Percentiles rank a stretch among this genome's conserved stretches.
Conservation (phyloP, 768 basidiomycete species). For the Leccinellum rugosiceps region DNA sequence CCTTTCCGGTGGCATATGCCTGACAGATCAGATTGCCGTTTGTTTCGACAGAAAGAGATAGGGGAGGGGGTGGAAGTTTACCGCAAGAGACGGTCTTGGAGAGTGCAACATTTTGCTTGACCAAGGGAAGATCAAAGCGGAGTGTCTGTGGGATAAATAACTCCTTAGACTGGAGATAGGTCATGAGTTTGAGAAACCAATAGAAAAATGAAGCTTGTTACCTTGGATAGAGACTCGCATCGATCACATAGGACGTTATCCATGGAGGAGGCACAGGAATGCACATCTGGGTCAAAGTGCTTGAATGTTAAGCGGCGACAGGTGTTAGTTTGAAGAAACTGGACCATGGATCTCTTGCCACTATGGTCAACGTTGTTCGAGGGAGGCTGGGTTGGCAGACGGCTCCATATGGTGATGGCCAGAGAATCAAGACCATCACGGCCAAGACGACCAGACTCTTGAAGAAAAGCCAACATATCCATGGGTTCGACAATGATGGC, state of each 20-base stretch:
- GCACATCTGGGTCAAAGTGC: background rate
- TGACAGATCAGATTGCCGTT: background rate
- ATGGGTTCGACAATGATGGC: background rate
- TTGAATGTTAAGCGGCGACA: background rate
- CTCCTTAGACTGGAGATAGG: background rate
- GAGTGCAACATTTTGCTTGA: background rate
- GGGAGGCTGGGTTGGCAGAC: rapidly evolving
- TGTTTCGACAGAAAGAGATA: background rate
- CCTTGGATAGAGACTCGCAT: background rate
- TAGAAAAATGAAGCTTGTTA: background rate
- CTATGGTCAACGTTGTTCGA: background rate
- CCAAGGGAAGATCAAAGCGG: background rate
- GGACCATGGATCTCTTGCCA: background rate
- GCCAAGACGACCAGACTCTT: conserved; percentile 12
- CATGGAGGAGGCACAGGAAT: background rate
- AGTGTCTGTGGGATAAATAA: background rate
- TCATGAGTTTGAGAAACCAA: too few relatives aligned
- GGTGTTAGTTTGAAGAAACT: background rate
- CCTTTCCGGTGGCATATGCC: background rate
- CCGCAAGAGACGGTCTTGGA: too few relatives aligned
- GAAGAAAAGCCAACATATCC: conserved; percentile 12
- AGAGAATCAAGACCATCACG: background rate
- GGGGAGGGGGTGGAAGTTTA: too few relatives aligned
- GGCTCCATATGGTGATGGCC: conserved; percentile 5
- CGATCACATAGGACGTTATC: background rate